A percentile compares a stretch with the other conserved stretches of the same genome.
Conservation (phyloP, 2,329 filamentous ascomycete genomes). For the Ophiostoma sp. region DNA sequence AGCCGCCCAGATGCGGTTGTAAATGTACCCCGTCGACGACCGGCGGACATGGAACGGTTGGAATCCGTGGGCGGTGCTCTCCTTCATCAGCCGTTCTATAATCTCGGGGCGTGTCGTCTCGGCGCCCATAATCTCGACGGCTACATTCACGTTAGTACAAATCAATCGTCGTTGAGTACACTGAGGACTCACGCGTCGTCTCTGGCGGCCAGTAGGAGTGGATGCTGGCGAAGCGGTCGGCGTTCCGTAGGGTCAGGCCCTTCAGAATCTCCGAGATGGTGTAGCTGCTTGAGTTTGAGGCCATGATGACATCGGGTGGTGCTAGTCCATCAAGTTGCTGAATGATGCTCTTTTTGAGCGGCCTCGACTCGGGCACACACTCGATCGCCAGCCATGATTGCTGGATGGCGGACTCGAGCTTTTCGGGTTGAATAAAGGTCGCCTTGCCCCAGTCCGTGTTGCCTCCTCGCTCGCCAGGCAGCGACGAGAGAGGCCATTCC, state of each 20-base stretch:
- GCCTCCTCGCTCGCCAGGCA: neutral
- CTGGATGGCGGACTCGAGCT: neutral
- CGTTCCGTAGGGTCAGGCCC: neutral
- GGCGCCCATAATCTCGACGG: slow-evolving; percentile 17
- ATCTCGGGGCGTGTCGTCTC: neutral
- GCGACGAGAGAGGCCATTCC: neutral
- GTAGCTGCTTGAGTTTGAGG: slow-evolving; percentile 19
- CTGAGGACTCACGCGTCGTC: slow-evolving; percentile 3
- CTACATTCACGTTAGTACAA: neutral
- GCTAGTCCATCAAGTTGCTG: neutral
- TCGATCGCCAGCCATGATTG: slow-evolving; percentile 18
- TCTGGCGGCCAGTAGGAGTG: slow-evolving; percentile 21
- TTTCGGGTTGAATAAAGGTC: neutral
- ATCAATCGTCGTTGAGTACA: neutral
- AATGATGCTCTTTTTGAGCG: neutral
- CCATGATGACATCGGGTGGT: neutral
- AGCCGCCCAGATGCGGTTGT: slow-evolving; percentile 20
- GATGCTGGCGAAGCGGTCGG: slow-evolving; percentile 16
- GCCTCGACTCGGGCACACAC: slow-evolving; percentile 13
- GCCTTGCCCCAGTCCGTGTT: neutral
- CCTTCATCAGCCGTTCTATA: neutral
- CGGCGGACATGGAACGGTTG: slow-evolving; percentile 16
- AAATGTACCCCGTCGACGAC: slow-evolving; percentile 17
- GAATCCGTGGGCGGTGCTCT: slow-evolving; percentile 9
- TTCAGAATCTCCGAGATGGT: slow-evolving; percentile 5